A percentile compares a stretch with the other conserved stretches of the same genome.
These are phyloP conservation scores for Acacia crassicarpa DNA, from an alignment of 306 rosid species.

Conservation along the genomic window DNA sequence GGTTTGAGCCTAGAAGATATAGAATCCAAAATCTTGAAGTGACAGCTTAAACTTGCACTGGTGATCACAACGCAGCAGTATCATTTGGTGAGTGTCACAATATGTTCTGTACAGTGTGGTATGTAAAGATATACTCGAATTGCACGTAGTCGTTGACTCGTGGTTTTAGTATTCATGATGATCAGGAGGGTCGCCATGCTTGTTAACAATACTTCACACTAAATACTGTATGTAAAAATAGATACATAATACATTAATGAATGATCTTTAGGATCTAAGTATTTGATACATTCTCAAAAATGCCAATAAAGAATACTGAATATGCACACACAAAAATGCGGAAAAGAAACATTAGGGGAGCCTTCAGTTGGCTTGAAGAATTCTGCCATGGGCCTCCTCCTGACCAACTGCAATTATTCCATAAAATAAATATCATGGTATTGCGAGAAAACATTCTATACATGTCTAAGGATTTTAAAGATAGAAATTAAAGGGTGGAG, in stretches of 20 bases:
- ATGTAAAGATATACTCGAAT: background rate
- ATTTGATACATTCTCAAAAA: constrained; percentile 13
- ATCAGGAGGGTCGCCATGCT: background rate
- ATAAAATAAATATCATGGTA: constrained; percentile 9
- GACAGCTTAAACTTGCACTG: constrained; percentile 31
- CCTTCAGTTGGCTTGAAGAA: constrained; percentile 76
- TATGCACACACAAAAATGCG: background rate
- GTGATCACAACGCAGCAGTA: constrained; percentile 22
- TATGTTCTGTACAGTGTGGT: background rate
- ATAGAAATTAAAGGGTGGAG: background rate
- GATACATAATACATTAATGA: background rate
- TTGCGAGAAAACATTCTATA: background rate
- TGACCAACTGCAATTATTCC: constrained; percentile 54
- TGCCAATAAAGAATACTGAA: background rate
- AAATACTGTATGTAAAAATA: constrained; percentile 16
- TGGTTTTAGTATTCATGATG: background rate
- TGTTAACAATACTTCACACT: constrained; percentile 29
- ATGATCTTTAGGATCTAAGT: constrained; percentile 32
- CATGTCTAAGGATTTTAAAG: background rate
- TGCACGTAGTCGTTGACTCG: background rate
- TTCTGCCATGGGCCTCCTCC: constrained; percentile 63
- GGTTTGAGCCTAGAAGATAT: constrained; percentile 96
- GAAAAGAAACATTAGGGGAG: background rate
- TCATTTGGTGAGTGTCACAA: constrained; percentile 18
- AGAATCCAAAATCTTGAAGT: constrained; percentile 83